Conservation (phyloP, 169 alveolate species). For the Theileria equi region DNA sequence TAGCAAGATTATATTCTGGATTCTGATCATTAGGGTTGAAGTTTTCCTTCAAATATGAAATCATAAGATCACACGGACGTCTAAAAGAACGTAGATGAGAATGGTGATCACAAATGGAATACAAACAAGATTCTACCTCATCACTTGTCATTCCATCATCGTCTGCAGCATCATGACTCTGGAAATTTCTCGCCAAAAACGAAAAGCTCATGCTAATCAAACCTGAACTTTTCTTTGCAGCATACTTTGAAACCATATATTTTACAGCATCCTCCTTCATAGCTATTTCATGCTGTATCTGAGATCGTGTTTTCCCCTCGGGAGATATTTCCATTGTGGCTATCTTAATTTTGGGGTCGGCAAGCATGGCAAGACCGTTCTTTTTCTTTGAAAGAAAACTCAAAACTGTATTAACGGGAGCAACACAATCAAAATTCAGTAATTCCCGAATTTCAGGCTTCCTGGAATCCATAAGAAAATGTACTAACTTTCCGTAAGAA, state of each 20-base stretch:
- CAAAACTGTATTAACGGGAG: constrained; percentile 84
- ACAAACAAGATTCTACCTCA: constrained; percentile 87
- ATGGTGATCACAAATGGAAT: constrained; percentile 87
- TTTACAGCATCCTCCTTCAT: constrained; percentile 76
- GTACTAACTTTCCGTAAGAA: constrained; percentile 85
- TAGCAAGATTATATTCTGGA: constrained; percentile 73
- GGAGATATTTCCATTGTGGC: constrained; percentile 82
- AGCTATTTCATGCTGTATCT: constrained; percentile 74
- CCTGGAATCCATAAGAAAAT: constrained; percentile 86
- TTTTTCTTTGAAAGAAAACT: constrained; percentile 72
- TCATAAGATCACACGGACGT: constrained; percentile 82
- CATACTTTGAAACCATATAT: constrained; percentile 61
- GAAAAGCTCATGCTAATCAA: constrained; percentile 61
- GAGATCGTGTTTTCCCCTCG: constrained; percentile 63
- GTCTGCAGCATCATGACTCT: constrained; percentile 45
- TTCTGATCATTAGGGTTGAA: constrained; percentile 73
- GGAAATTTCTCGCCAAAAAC: constrained; percentile 50
- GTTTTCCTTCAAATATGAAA: constrained; percentile 69
- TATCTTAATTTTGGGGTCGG: constrained; percentile 77
- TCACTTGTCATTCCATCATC: constrained; percentile 74
- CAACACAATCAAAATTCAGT: constrained; percentile 78
- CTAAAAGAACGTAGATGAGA: constrained; percentile 79
- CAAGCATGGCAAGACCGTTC: constrained; percentile 78
- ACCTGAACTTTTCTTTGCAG: constrained; percentile 39
- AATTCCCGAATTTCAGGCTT: constrained; percentile 81